These are phyloP conservation scores for Geotrichum candidum DNA, from an alignment of 1,139 yeast species.

Conservation along the genomic window DNA sequence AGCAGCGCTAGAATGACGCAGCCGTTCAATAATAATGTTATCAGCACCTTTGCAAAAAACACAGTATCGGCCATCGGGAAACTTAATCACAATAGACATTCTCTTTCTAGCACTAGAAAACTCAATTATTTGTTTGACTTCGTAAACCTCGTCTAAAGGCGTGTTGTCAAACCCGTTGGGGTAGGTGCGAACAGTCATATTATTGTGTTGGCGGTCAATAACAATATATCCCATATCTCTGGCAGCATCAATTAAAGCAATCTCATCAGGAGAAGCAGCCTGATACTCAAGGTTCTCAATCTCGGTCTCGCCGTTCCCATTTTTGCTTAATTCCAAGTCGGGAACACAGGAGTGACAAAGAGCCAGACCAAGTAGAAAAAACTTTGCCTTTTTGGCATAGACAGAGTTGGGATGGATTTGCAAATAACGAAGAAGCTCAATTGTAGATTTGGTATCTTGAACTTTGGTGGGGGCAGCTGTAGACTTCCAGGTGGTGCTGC, in stretches of 20 bases:
- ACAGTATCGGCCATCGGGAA: slow-evolving; percentile 76
- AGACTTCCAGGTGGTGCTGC: slow-evolving; percentile 33
- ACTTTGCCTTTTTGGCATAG: slow-evolving; percentile 67
- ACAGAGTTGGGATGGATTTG: slow-evolving; percentile 65
- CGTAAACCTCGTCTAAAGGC: slow-evolving; percentile 62
- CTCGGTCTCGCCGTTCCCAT: slow-evolving; percentile 38
- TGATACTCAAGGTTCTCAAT: slow-evolving; percentile 60
- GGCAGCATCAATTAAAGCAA: slow-evolving; percentile 90
- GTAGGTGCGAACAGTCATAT: slow-evolving; percentile 63
- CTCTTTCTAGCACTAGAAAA: slow-evolving; percentile 85
- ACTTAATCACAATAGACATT: slow-evolving; percentile 79
- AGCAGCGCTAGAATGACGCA: slow-evolving; percentile 56
- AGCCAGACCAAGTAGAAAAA: slow-evolving; percentile 76
- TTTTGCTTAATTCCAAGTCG: slow-evolving; percentile 36
- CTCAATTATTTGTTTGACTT: slow-evolving; percentile 73
- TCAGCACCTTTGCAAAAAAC: slow-evolving; percentile 94
- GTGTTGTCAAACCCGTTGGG: slow-evolving; percentile 73
- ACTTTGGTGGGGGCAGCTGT: slow-evolving; percentile 35
- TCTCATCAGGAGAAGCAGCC: slow-evolving; percentile 93
- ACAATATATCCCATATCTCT: slow-evolving; percentile 87
- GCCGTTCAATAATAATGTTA: slow-evolving; percentile 74
- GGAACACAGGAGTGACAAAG: slow-evolving; percentile 90
- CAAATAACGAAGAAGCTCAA: slow-evolving; percentile 60
- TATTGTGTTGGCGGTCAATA: slow-evolving; percentile 55
- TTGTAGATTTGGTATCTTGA: slow-evolving; percentile 44